Percentiles rank a stretch among this genome's conserved stretches.
These are phyloP conservation scores for Xanthoconium stramineum DNA, from an alignment of 768 basidiomycete genomes.

Conservation along the genomic window DNA sequence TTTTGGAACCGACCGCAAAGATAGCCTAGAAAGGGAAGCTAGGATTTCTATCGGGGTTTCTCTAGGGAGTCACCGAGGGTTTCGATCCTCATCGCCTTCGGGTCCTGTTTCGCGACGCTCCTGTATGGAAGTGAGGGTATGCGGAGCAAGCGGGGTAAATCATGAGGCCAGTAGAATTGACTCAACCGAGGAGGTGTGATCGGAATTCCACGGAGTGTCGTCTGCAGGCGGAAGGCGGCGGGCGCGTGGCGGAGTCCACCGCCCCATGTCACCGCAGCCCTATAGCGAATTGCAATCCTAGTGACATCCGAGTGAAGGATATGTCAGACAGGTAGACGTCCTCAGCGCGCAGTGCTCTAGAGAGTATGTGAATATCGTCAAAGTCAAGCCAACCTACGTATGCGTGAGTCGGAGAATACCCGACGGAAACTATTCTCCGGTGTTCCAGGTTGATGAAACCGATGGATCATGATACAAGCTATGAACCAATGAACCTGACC, in stretches of 20 bases:
- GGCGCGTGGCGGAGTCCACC: conserved; percentile 2
- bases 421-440: conserved; percentile 8
- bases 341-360: neutral
- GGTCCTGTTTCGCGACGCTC: conserved; percentile 20
- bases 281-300: neutral
- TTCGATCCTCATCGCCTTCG: conserved; percentile 20
- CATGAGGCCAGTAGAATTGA: conserved; percentile 8
- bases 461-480: neutral
- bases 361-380: neutral
- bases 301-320: neutral
- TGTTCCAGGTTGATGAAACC: conserved; percentile 10
- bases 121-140: conserved; percentile 19
- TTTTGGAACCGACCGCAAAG: conserved; percentile 1
- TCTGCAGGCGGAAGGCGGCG: conserved; percentile 1
- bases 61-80: conserved; percentile 10
- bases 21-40: conserved; percentile 3
- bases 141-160: conserved; percentile 14
- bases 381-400: neutral
- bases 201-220: conserved; percentile 25
- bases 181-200: conserved; percentile 7
- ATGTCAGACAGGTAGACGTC: neutral
- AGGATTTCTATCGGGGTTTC: neutral
- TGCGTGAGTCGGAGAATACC: conserved; percentile 9
- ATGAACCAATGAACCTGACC: conserved; percentile 1
- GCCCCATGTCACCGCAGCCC: neutral